Evolutionary conservation across 2,329 filamentous ascomycete species (phyloP).

Genomic region (Phaeosphaeria sp.): DNA sequence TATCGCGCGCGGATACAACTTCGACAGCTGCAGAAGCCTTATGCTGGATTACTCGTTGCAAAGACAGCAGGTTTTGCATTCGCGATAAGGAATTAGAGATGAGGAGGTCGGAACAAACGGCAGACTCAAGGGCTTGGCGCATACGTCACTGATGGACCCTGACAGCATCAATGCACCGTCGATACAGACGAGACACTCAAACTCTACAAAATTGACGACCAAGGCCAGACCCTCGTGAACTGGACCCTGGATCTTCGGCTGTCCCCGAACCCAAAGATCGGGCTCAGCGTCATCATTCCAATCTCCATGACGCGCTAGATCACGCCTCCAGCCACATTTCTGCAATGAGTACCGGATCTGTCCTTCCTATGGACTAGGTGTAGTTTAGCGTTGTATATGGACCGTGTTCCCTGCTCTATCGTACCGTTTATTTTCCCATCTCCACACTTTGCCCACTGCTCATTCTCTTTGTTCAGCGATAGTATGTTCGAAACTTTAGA

Average conservation of each 20-base stretch:
- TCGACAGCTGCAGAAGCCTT: neutral
- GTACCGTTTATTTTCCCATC: neutral
- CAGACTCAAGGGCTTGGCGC: neutral
- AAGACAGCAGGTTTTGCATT: neutral
- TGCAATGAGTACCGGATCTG: neutral
- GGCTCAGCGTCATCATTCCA: constrained; percentile 2
- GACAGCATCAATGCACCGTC: neutral
- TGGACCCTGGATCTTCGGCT: neutral
- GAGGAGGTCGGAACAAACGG: neutral
- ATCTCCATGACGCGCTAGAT: constrained; percentile 5
- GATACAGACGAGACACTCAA: no score
- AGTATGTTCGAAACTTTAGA: constrained; percentile 8
- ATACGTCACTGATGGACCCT: neutral
- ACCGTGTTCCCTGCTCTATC: neutral
- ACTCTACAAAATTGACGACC: neutral
- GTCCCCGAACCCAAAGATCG: neutral
- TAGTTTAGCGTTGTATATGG: neutral
- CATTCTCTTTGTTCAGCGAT: neutral
- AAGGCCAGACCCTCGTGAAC: neutral
- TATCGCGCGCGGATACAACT: no score
- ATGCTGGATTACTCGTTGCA: neutral
- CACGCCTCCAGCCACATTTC: neutral
- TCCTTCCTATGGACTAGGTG: neutral
- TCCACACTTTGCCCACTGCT: neutral
- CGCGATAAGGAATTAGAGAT: neutral